Percentiles rank a stretch among this genome's conserved stretches.
phyloP scores from a whole-genome alignment of 1,284 basidiomycete species.

The Heliocybe sulcata region DNA sequence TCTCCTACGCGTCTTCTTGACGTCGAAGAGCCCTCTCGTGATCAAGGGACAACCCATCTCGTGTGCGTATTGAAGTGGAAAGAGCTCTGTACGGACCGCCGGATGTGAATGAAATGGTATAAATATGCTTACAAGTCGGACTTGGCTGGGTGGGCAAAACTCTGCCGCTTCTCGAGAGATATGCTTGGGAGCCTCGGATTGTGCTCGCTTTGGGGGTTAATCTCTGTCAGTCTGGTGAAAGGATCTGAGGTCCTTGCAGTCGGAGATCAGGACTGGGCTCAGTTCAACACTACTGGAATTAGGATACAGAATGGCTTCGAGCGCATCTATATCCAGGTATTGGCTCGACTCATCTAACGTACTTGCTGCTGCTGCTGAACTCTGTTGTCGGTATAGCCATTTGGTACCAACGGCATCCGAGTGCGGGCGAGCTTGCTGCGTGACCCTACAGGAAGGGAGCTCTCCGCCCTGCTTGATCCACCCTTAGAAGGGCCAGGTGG shows the following conservation, averaged over 20 bases:
- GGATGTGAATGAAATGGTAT: too few relatives aligned
- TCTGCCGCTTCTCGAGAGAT: too few relatives aligned
- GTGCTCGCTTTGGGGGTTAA: too few relatives aligned
- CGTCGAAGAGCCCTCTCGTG: neutral
- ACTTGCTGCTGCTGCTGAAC: neutral
- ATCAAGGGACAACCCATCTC: neutral
- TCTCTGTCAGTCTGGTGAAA: too few relatives aligned
- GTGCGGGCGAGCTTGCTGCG: conserved; percentile 30
- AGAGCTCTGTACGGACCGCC: too few relatives aligned
- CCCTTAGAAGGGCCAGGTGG: conserved; percentile 31
- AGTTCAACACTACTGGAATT: neutral
- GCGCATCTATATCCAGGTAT: neutral
- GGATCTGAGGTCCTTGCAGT: neutral
- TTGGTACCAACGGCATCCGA: conserved; percentile 30
- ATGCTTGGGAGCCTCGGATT: too few relatives aligned
- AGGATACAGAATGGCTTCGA: neutral
- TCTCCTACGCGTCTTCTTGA: neutral
- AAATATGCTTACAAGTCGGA: too few relatives aligned
- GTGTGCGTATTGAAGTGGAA: neutral
- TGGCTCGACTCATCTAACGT: neutral
- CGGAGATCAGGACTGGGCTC: neutral
- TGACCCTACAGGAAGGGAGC: conserved; percentile 29
- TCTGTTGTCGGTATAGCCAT: conserved; percentile 21
- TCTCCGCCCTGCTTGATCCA: conserved; percentile 30
- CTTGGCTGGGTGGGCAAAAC: too few relatives aligned